Base-by-base conservation (phyloP, 129 eudicot species). In the Lonicera japonica region DNA sequence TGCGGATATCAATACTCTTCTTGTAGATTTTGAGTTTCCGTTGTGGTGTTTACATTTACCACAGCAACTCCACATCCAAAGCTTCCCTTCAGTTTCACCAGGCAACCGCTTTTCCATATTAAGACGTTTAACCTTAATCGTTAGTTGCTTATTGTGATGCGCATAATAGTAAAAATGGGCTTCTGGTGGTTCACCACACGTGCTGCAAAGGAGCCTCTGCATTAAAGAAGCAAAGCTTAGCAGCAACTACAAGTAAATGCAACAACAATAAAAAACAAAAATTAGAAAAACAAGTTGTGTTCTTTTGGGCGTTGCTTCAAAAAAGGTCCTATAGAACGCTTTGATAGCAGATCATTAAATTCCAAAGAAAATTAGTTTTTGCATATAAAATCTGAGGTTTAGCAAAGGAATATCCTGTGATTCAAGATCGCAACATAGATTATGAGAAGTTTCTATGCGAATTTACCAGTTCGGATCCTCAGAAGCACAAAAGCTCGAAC, bases 41-140 rank as follows among this genome's bases (percentile, higher is more conserved):
- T 74, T 81, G 52, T 46, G 21, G 62, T 76, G 80, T 58, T 77
- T 83, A 73, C 96, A 87, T 65, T 83, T 83, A 55, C 95, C 96
- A 85, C 98, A 92, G 57, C 91, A 80, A 76, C 98, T 87, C 98
- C 97, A 90, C 97, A 90, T 90, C 97, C 97, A 90, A 63, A 90
- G 82, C 73, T 90, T 90, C 63, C 97, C 92, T 60, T 83, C 95
- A n/a, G 64, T 52, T 72, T 81, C 86, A 60, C 97, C 88, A 34
- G 95, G 76, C 71, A 90, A 64, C 52, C 61, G 70, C 76, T 73
- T 80, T 13, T 69, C 68, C 25, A 10, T 19, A 21, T 85, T 80
- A 60, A 90, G 80, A n/a, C 69, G 77, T 58, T 77, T 81, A 9
- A 90, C 89, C 73, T 82, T 85, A 48, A 90, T 77, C 17, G 81